Evolutionary conservation across 306 rosid species (phyloP), one percentile per base, ranked within the genome.

Genomic region (Dryas drummondii): DNA sequence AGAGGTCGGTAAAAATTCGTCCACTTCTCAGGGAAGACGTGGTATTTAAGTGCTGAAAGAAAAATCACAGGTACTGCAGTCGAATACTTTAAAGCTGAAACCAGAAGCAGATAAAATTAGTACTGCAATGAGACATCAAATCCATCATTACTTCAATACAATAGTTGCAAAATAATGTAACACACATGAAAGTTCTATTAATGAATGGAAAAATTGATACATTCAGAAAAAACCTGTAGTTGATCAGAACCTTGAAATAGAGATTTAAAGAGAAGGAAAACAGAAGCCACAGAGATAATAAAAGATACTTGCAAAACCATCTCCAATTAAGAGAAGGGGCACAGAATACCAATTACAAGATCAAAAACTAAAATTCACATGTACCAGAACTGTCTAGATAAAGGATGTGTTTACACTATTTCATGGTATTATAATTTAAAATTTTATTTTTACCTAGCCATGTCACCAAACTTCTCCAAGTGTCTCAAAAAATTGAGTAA

Each of bases 11-110:
- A 94, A 47, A 94, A 87, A 86, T 60, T 92, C 73, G 89, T 89
- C 99, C 98, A 92, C 70, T 61, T 84, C 64, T 87, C 93, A 54
- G 97, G 88, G 76, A 88, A 84, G 86, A 96, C 83, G 10, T 96
- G 99, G 83, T 96, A 96, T 79, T 93, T 93, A 72, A 93, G 97
- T 72, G 98, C 97, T 19, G 98, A 93, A 68, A 93, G 96, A 82
- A 89, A 91, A 72, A 93, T 93, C 79, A 93, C 98, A 11, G 98
- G 98, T 66, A 93, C 93, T 71, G 97, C 99, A 0, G 98, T 96
- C 48, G 99, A 96, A 77, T 96, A 96, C 82, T 92, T 96, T 54
- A 92, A 80, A 66, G 99, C 99, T 96, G 99, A 57, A 90, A 90
- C 81, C 82, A 85, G 58, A 78, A 84, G 82, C 77, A 75, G 73